These are phyloP conservation scores for Mrakia gelida DNA, from an alignment of 768 basidiomycete genomes.

Conservation along the genomic window DNA sequence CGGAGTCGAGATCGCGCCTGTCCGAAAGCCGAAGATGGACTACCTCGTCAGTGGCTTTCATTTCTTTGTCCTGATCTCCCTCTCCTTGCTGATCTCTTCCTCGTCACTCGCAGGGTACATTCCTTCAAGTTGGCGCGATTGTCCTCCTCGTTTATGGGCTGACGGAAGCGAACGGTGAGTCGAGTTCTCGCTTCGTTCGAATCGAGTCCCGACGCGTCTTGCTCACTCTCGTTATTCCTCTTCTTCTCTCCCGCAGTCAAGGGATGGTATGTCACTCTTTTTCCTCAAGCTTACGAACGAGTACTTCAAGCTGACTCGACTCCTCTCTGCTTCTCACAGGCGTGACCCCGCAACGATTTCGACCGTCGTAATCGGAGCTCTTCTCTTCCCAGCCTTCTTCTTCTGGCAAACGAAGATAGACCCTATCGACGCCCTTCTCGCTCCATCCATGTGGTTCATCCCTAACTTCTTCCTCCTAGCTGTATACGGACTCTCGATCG, in stretches of 20 bases:
- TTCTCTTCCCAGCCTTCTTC: constrained; percentile 38
- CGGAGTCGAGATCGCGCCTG: no score
- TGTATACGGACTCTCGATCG: constrained; percentile 35
- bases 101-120: background rate
- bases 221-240: no score
- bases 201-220: no score
- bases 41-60: constrained; percentile 5
- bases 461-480: constrained; percentile 38
- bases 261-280: constrained; percentile 35
- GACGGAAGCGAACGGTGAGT: constrained; percentile 38
- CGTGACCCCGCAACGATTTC: constrained; percentile 35
- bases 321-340: background rate
- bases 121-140: background rate
- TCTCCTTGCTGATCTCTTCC: background rate
- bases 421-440: constrained; percentile 19
- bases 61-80: constrained; percentile 3
- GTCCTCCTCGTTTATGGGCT: constrained; percentile 39
- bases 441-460: constrained; percentile 36
- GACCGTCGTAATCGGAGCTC: constrained; percentile 34
- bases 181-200: background rate
- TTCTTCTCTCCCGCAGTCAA: background rate
- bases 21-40: background rate
- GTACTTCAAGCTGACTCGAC: no score
- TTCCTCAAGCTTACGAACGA: no score
- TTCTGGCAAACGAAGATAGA: constrained; percentile 33